phyloP scores from a whole-genome alignment of 2,329 filamentous ascomycete genomes.

The Davidsoniella australis region DNA sequence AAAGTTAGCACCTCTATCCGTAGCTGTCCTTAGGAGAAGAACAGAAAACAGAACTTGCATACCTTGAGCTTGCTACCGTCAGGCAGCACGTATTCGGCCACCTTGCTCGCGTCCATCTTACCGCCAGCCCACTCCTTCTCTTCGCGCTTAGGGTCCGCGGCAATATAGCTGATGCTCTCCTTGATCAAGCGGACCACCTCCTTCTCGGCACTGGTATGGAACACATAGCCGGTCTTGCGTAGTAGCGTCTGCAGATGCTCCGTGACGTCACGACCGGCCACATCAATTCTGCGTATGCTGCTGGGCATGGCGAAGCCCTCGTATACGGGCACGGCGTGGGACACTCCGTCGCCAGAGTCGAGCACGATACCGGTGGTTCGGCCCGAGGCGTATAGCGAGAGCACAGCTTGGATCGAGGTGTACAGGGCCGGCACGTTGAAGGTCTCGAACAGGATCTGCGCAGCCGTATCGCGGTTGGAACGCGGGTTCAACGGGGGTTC shows the following conservation, averaged over 20 bases:
- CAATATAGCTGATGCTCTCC: conserved; percentile 84
- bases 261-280: conserved; percentile 88
- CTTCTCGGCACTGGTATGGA: conserved; percentile 97
- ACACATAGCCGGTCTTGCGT: conserved; percentile 81
- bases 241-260: conserved; percentile 84
- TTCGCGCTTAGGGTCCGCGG: conserved; percentile 76
- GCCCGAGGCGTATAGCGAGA: conserved; percentile 89
- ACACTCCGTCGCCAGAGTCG: conserved; percentile 89
- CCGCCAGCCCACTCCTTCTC: conserved; percentile 87
- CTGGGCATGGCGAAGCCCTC: conserved; percentile 95
- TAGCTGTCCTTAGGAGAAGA: not conserved
- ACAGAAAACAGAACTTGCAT: conserved; percentile 8
- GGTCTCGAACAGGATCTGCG: conserved; percentile 95
- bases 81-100: conserved; percentile 73
- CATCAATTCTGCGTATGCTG: conserved; percentile 88
- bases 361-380: conserved; percentile 92
- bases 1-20: conserved; percentile 6
- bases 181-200: conserved; percentile 97
- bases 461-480: conserved; percentile 87
- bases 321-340: conserved; percentile 92
- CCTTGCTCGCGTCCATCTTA: conserved; percentile 61
- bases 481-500: conserved; percentile 91
- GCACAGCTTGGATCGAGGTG: conserved; percentile 90
- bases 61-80: conserved; percentile 91
- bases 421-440: conserved; percentile 96